Evolutionary conservation across 2,329 filamentous ascomycete genomes (phyloP).

Genomic region (Aaosphaeria arxii): DNA sequence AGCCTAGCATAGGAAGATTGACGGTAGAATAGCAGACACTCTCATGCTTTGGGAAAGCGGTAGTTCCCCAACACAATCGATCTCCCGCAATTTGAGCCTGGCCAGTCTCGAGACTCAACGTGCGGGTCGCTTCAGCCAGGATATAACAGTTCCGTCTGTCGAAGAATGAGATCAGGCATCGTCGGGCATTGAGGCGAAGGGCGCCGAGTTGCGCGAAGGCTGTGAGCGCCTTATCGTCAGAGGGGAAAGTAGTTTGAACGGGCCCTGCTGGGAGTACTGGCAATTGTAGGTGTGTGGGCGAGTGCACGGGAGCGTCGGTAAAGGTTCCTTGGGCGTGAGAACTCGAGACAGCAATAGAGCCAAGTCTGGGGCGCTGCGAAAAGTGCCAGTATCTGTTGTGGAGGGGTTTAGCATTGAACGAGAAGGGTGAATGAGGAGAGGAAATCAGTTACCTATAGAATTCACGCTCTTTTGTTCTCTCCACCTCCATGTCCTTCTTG

Average conservation of each 20-base stretch:
- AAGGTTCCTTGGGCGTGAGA: too few relatives aligned
- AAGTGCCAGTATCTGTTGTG: conserved; percentile 25
- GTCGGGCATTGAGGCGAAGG: conserved; percentile 32
- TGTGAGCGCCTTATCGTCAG: conserved; percentile 34
- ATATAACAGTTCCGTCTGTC: conserved; percentile 36
- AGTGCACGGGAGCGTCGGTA: conserved; percentile 5
- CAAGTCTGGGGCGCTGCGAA: conserved; percentile 15
- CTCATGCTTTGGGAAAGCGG: conserved; percentile 28
- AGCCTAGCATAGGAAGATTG: conserved; percentile 19
- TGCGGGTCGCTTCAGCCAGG: conserved; percentile 33
- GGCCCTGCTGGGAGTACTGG: conserved; percentile 4
- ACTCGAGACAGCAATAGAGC: neutral
- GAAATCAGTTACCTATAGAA: conserved; percentile 27
- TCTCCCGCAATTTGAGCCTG: conserved; percentile 24
- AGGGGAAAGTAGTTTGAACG: conserved; percentile 5
- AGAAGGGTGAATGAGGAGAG: neutral
- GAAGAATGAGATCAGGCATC: conserved; percentile 39
- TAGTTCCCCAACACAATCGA: conserved; percentile 30
- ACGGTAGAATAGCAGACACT: conserved; percentile 34
- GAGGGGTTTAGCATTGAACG: conserved; percentile 1
- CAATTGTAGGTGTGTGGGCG: conserved; percentile 7
- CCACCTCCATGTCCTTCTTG: conserved; percentile 21
- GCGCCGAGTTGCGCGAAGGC: conserved; percentile 39
- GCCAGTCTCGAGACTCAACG: conserved; percentile 25
- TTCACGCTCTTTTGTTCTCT: conserved; percentile 29